A percentile compares a stretch with the other conserved stretches of the same genome.
Conservation (phyloP, 192 early-diverging fungal genomes). For the Piromyces sp. region DNA sequence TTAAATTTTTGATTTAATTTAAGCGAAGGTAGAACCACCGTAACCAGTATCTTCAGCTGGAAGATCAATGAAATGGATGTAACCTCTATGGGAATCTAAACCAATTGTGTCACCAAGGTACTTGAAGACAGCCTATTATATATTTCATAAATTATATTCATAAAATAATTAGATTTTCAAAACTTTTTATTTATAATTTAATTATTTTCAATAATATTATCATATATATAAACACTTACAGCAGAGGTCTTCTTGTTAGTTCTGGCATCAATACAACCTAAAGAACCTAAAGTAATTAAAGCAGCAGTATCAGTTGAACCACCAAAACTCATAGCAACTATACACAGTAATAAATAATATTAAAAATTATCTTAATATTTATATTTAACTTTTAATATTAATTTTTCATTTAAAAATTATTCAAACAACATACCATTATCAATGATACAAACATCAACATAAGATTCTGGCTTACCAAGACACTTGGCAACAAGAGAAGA, state of each 20-base stretch:
- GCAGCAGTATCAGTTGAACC: not conserved
- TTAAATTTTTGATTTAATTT: not conserved
- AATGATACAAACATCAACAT: not conserved
- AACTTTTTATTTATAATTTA: too few relatives aligned
- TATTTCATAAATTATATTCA: too few relatives aligned
- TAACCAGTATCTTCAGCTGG: not conserved
- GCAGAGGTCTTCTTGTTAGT: not conserved
- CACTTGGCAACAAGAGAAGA: not conserved
- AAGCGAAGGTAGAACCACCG: not conserved
- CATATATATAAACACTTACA: not conserved
- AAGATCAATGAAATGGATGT: not conserved
- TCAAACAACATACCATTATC: not conserved
- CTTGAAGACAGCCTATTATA: not conserved
- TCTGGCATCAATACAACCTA: not conserved
- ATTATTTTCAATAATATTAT: too few relatives aligned
- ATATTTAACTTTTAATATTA: not conserved
- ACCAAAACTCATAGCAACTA: not conserved
- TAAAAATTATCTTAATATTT: not conserved
- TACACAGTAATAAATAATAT: not conserved
- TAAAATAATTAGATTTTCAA: too few relatives aligned
- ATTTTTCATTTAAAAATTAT: not conserved
- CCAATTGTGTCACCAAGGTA: not conserved
- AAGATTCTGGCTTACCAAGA: not conserved
- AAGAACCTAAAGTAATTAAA: not conserved
- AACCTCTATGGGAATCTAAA: not conserved